phyloP scores from a whole-genome alignment of 176 grass and related monocot genomes.

The Carex parvula region DNA sequence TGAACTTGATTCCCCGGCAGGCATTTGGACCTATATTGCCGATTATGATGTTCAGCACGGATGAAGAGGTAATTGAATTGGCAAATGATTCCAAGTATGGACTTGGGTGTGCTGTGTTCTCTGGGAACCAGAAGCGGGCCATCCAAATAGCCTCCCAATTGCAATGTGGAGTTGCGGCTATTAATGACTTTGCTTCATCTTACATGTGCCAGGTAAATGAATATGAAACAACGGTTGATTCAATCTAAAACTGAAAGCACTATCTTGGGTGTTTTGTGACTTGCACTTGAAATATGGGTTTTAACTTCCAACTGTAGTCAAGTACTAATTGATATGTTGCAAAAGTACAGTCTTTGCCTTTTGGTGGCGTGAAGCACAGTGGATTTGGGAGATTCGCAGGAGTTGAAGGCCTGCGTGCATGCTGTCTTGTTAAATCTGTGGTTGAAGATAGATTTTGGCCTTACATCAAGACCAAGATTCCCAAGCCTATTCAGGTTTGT shows the following conservation, averaged over 20 bases:
- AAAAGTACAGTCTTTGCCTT: slow-evolving; percentile 72
- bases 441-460: slow-evolving; percentile 98
- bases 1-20: slow-evolving; percentile 32
- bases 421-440: slow-evolving; percentile 90
- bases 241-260: neutral
- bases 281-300: neutral
- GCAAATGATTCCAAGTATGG: slow-evolving; percentile 97
- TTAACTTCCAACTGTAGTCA: neutral
- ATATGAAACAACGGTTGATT: neutral
- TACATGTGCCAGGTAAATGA: slow-evolving; percentile 94
- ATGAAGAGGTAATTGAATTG: slow-evolving; percentile 82
- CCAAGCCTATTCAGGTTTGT: slow-evolving; percentile 89
- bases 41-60: slow-evolving; percentile 87
- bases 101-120: slow-evolving; percentile 95
- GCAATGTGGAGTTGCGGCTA: slow-evolving; percentile 79
- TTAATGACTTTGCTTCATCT: slow-evolving; percentile 95
- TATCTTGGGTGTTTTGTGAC: neutral
- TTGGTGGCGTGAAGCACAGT: slow-evolving; percentile 94
- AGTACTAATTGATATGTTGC: slow-evolving; percentile 5
- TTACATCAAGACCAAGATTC: slow-evolving; percentile 82
- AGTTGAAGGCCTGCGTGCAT: slow-evolving; percentile 87
- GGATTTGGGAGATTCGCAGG: slow-evolving; percentile 96
- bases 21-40: slow-evolving; percentile 91
- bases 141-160: slow-evolving; percentile 87
- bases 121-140: slow-evolving; percentile 73